A percentile compares a stretch with the other conserved stretches of the same genome.
These are phyloP conservation scores for Chalara sp. DNA, from an alignment of 2,329 filamentous ascomycete genomes.

Conservation along the genomic window DNA sequence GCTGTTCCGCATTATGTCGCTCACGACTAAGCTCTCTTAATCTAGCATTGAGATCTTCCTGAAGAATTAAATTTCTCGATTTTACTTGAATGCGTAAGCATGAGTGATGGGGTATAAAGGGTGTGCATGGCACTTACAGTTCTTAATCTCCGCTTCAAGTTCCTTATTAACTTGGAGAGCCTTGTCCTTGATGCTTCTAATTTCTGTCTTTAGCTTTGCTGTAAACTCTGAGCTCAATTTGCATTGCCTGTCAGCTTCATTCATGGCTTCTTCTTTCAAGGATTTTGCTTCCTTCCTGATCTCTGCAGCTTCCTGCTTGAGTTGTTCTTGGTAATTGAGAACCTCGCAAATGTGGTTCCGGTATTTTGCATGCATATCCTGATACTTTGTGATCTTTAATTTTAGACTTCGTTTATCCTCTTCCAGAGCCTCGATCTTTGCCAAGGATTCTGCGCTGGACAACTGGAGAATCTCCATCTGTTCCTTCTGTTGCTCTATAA, in stretches of 20 bases:
- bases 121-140: background rate
- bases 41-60: slow-evolving; percentile 9
- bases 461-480: slow-evolving; percentile 9
- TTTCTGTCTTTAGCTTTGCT: no score
- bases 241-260: background rate
- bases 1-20: slow-evolving; percentile 8
- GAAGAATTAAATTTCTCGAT: slow-evolving; percentile 4
- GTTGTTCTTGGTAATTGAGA: slow-evolving; percentile 16
- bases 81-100: background rate
- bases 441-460: background rate
- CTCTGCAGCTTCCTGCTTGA: slow-evolving; percentile 11
- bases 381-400: slow-evolving; percentile 18
- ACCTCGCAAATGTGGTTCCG: slow-evolving; percentile 28
- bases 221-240: no score
- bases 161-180: background rate
- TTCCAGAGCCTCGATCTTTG: slow-evolving; percentile 10
- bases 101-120: background rate
- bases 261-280: background rate
- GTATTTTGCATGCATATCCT: slow-evolving; percentile 21
- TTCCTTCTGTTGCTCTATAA: slow-evolving; percentile 7
- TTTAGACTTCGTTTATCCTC: slow-evolving; percentile 13
- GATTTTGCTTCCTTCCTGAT: slow-evolving; percentile 1
- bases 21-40: slow-evolving; percentile 12
- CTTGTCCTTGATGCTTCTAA: no score
- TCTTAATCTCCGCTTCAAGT: background rate